phyloP scores from a whole-genome alignment of 257 asterid genomes.

The Echium plantagineum region DNA sequence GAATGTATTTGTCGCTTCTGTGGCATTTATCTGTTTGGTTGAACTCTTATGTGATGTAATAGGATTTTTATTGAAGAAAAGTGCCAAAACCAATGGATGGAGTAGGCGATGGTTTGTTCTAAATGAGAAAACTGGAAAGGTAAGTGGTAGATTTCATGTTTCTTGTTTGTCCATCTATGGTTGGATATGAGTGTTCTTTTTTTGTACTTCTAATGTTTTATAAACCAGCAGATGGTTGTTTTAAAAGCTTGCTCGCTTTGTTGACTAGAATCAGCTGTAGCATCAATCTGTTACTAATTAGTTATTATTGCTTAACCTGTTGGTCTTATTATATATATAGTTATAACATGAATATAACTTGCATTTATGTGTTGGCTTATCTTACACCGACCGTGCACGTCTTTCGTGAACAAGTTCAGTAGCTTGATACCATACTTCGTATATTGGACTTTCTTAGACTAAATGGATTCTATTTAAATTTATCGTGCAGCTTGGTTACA shows the following conservation, averaged over 20 bases:
- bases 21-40: background rate
- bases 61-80: constrained; percentile 87
- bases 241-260: no score
- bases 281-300: no score
- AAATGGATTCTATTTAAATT: background rate
- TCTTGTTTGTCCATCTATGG: no score
- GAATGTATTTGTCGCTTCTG: background rate
- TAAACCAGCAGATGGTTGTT: no score
- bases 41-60: constrained; percentile 12
- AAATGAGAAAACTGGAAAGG: constrained; percentile 95
- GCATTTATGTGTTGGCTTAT: no score
- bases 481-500: constrained; percentile 80
- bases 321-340: no score
- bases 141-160: constrained; percentile 15
- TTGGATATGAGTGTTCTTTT: no score
- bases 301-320: no score
- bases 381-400: background rate
- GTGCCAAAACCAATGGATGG: constrained; percentile 84
- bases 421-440: background rate
- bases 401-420: background rate
- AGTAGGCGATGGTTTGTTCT: constrained; percentile 93
- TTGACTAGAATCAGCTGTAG: no score
- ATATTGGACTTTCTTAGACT: background rate
- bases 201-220: no score
- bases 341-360: no score